Evolutionary conservation across 495 filamentous ascomycete species (phyloP), one percentile per base, ranked within the genome.

Genomic region (Aspergillus heteromorphus): DNA sequence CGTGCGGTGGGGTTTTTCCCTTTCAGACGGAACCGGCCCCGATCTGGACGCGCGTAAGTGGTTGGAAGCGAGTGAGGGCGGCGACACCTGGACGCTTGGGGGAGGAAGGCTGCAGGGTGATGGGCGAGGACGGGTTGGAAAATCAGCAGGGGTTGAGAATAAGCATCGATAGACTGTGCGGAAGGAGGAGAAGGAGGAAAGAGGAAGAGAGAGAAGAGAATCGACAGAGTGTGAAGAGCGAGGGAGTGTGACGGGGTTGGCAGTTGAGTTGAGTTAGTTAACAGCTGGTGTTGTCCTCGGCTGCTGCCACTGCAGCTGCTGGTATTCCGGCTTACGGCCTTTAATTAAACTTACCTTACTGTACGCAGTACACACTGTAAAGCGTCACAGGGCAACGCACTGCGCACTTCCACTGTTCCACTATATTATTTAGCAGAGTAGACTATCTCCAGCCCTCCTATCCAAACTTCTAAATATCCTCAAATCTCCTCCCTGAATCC

Each of bases 31-130:
- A 63, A 54, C 63, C 56, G 57, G 52, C 38, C 51, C 55, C 51
- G 49, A 57, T 60, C 54, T 60, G 57, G 63, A 65, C 59, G 63
- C 59, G 63, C 63, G 63, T 65, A 55, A 60, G 52, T 58, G 47
- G 56, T 45, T 55, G 48, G 29, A 55, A 57, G 41, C 55, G 56
- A 58, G 49, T 49, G 56, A 47, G 30, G 30, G 51, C 47, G 52
- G 52, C 51, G 47, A 55, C 23, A 34, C 48, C 21, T 41, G 31
- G 34, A 48, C 23, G 36, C 51, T 53, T 27, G 23, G 23, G 23
- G 3, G 23, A 0, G 19, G 10, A 8, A 5, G 42, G 19, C 25
- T 13, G 34, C 34, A 14, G 34, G 34, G 10, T 13, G 34, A 9
- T 1, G 34, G 34, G 10, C 13, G 34, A 34, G n/a, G 34, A 38